These are phyloP conservation scores for Aschersonia sp. DNA, from an alignment of 2,329 filamentous ascomycete genomes.

Conservation along the genomic window DNA sequence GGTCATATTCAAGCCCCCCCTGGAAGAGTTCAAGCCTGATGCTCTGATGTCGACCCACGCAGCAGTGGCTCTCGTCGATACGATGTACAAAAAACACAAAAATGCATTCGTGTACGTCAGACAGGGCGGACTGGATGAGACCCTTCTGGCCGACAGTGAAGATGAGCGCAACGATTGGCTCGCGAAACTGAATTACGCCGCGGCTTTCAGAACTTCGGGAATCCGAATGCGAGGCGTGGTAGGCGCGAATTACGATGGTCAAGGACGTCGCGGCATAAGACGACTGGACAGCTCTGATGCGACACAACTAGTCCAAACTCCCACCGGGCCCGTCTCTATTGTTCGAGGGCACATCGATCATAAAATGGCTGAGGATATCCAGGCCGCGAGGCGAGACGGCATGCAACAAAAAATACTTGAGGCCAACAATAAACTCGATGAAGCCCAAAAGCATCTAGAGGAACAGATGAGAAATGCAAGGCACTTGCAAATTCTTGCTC, in stretches of 20 bases:
- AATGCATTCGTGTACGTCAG: slow-evolving; percentile 85
- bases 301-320: slow-evolving; percentile 48
- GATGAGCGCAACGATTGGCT: slow-evolving; percentile 94
- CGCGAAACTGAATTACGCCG: slow-evolving; percentile 88
- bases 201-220: slow-evolving; percentile 81
- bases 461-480: slow-evolving; percentile 75
- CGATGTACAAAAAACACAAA: slow-evolving; percentile 87
- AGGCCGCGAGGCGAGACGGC: slow-evolving; percentile 64
- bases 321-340: slow-evolving; percentile 59
- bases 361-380: slow-evolving; percentile 75
- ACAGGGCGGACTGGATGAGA: slow-evolving; percentile 75
- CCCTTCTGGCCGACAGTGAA: slow-evolving; percentile 81
- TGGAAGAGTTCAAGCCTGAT: slow-evolving; percentile 89
- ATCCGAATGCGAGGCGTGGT: slow-evolving; percentile 81
- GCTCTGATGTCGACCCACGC: slow-evolving; percentile 86
- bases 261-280: slow-evolving; percentile 56
- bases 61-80: slow-evolving; percentile 76
- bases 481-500: slow-evolving; percentile 76
- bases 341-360: slow-evolving; percentile 60
- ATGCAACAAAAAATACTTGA: slow-evolving; percentile 76
- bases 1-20: slow-evolving; percentile 77
- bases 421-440: slow-evolving; percentile 62
- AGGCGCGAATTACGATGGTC: slow-evolving; percentile 73
- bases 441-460: slow-evolving; percentile 65
- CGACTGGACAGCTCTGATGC: slow-evolving; percentile 51